Conservation (phyloP, 768 basidiomycete genomes). For the Lentinus tigrinus region DNA sequence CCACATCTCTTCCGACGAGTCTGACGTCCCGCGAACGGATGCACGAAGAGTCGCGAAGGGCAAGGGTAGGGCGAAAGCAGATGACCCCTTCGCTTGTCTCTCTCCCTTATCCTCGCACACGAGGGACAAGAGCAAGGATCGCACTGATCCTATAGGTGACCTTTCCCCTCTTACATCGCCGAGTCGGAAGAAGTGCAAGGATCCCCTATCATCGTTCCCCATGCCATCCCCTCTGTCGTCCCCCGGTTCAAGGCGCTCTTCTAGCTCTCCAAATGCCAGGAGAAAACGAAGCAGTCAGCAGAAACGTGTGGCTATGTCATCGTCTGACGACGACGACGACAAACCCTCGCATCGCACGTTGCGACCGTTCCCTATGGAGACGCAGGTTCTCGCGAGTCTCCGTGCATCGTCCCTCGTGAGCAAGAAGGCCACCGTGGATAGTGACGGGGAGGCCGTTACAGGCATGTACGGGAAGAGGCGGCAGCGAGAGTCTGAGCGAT, state of each 20-base stretch:
- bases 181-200: neutral
- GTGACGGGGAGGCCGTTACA: slow-evolving; percentile 23
- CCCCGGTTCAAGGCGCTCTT: neutral
- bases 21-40: neutral
- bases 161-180: slow-evolving; percentile 6
- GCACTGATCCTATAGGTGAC: slow-evolving; percentile 1
- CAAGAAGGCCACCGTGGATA: neutral
- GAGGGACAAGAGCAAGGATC: neutral
- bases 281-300: neutral
- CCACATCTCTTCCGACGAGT: neutral
- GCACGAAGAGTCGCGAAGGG: neutral
- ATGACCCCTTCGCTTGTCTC: neutral
- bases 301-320: neutral
- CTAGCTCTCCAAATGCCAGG: neutral
- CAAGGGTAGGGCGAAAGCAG: neutral
- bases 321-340: slow-evolving; percentile 9
- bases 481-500: slow-evolving; percentile 7
- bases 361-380: slow-evolving; percentile 50
- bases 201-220: neutral
- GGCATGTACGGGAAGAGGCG: slow-evolving; percentile 29
- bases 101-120: neutral
- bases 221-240: slow-evolving; percentile 15
- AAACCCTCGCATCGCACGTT: neutral
- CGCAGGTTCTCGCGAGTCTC: slow-evolving; percentile 42
- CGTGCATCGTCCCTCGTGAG: slow-evolving; percentile 18